Percentiles rank a stretch among this genome's conserved stretches.
phyloP scores from a whole-genome alignment of 108 stramenopile species.

The Epipyxis sp. region DNA sequence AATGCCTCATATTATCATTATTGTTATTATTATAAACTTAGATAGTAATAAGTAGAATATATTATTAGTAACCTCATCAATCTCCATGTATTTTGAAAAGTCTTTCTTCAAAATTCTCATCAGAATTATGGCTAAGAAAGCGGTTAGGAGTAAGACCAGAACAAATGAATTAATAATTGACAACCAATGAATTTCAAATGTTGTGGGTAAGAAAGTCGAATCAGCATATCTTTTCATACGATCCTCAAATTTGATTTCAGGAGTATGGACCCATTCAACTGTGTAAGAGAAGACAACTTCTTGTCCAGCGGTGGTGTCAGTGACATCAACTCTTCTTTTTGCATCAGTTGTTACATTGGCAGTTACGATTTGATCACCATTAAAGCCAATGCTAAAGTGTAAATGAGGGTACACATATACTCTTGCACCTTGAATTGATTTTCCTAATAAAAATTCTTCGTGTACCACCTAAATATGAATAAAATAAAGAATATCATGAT shows the following conservation, averaged over 20 bases:
- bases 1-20: no score
- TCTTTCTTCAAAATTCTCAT: conserved; percentile 94
- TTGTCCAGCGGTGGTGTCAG: conserved; percentile 63
- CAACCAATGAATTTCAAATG: conserved; percentile 89
- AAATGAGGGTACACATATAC: conserved; percentile 80
- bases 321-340: conserved; percentile 81
- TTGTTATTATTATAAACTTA: neutral
- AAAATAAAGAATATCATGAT: neutral
- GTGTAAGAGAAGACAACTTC: conserved; percentile 79
- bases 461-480: conserved; percentile 13
- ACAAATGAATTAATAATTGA: conserved; percentile 97
- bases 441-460: conserved; percentile 26
- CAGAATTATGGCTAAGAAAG: conserved; percentile 88
- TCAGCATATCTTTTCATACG: conserved; percentile 82
- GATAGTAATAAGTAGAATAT: neutral
- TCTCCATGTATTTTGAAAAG: conserved; percentile 88
- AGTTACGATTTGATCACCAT: conserved; percentile 78
- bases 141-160: conserved; percentile 88
- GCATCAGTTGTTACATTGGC: conserved; percentile 70
- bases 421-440: conserved; percentile 26
- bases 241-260: conserved; percentile 69
- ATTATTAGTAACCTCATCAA: no score
- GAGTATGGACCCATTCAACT: conserved; percentile 76
- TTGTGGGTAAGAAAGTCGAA: conserved; percentile 72
- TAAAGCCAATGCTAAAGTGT: conserved; percentile 82